A percentile compares a stretch with the other conserved stretches of the same genome.
phyloP scores from a whole-genome alignment of 176 grass and related monocot genomes.

The Pharus latifolius region DNA sequence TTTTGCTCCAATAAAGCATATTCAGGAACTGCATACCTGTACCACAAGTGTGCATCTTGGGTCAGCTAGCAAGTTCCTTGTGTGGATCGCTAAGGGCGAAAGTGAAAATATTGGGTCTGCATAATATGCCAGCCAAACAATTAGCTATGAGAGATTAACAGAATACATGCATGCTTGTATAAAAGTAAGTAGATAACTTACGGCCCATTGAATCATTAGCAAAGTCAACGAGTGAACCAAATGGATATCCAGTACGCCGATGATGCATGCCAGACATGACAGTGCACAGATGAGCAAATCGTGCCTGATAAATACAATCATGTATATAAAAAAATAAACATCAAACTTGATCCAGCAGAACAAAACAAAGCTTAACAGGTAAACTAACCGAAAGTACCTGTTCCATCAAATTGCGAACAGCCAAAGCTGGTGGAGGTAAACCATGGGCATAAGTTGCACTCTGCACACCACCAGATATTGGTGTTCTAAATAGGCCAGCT shows the following conservation, averaged over 20 bases:
- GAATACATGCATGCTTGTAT: background rate
- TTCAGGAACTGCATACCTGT: conserved; percentile 43
- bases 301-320: conserved; percentile 36
- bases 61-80: conserved; percentile 82
- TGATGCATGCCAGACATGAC: conserved; percentile 99
- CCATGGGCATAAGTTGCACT: conserved; percentile 85
- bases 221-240: conserved; percentile 97
- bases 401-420: conserved; percentile 95
- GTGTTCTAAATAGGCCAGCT: conserved; percentile 89
- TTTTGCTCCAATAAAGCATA: background rate
- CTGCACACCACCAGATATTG: conserved; percentile 96
- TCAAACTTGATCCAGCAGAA: background rate
- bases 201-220: conserved; percentile 86
- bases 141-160: background rate
- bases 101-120: conserved; percentile 95
- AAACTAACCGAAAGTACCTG: conserved; percentile 37
- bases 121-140: background rate
- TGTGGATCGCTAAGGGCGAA: conserved; percentile 92
- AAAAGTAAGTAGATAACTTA: conserved; percentile 40
- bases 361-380: background rate
- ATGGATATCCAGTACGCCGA: conserved; percentile 78
- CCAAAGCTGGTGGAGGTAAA: conserved; percentile 86
- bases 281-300: conserved; percentile 90
- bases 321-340: background rate
- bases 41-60: conserved; percentile 96